phyloP scores from a whole-genome alignment of 345 rosid genomes.

The Microthlaspi erraticum region DNA sequence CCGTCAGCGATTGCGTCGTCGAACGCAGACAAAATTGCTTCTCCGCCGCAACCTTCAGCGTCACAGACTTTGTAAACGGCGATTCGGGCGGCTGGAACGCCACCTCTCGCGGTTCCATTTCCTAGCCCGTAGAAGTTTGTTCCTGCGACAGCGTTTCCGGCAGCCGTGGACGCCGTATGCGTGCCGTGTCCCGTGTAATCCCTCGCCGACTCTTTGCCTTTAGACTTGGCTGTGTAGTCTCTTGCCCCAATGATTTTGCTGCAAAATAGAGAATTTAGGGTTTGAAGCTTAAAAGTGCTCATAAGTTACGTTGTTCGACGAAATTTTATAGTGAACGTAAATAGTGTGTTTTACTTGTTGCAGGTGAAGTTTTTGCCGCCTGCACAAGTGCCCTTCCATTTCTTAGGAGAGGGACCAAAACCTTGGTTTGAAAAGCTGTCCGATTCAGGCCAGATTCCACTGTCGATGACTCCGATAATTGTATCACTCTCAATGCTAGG shows the following conservation, averaged over 20 bases:
- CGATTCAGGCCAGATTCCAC: constrained; percentile 55
- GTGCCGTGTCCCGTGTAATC: constrained; percentile 53
- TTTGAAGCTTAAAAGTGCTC: background rate
- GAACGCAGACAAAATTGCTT: constrained; percentile 48
- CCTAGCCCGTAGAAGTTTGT: constrained; percentile 51
- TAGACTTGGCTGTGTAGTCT: constrained; percentile 26
- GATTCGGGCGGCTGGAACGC: constrained; percentile 53
- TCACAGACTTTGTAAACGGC: constrained; percentile 50
- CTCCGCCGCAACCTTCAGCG: background rate
- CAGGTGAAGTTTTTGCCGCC: constrained; percentile 53
- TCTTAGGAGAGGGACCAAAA: constrained; percentile 53
- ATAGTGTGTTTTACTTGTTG: constrained; percentile 52
- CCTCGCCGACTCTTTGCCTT: constrained; percentile 23
- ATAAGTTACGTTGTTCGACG: background rate
- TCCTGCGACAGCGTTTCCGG: constrained; percentile 47
- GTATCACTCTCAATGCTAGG: constrained; percentile 37
- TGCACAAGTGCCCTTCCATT: constrained; percentile 54
- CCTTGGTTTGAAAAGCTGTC: constrained; percentile 50
- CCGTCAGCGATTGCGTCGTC: constrained; percentile 57
- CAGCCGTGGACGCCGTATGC: constrained; percentile 64
- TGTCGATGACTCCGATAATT: constrained; percentile 48
- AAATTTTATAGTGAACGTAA: background rate
- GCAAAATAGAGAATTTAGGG: constrained; percentile 19
- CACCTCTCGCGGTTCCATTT: constrained; percentile 54
- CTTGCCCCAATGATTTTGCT: constrained; percentile 37